phyloP scores from a whole-genome alignment of 495 filamentous ascomycete species.

The Aspergillus ostianus region DNA sequence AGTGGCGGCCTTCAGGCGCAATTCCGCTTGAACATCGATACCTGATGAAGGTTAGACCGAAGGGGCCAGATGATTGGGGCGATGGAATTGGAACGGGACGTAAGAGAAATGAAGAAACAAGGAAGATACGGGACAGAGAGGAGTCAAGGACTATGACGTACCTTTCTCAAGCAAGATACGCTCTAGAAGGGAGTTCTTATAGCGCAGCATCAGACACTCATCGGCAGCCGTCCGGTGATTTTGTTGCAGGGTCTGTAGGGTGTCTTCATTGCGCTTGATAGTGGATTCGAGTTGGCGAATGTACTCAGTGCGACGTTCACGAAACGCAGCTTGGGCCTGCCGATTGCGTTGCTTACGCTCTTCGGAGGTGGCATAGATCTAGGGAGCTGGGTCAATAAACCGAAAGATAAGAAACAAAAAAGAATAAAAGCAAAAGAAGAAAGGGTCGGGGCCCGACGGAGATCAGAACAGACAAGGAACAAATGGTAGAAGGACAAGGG shows the following conservation, averaged over 20 bases:
- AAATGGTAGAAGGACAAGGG: neutral
- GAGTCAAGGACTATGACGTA: constrained; percentile 23
- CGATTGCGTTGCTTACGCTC: constrained; percentile 97
- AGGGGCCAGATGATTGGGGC: neutral
- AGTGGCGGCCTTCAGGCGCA: constrained; percentile 79
- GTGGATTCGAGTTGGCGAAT: constrained; percentile 98
- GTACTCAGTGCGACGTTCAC: constrained; percentile 95
- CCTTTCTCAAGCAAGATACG: constrained; percentile 95
- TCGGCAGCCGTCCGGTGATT: constrained; percentile 94
- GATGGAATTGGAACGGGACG: constrained; percentile 9
- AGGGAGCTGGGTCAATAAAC: constrained; percentile 17
- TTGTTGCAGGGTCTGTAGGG: constrained; percentile 84
- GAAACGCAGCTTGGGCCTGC: constrained; percentile 95
- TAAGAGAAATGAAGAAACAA: neutral
- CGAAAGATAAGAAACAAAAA: constrained; percentile 3
- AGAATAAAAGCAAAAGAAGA: constrained; percentile 6
- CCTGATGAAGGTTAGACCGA: constrained; percentile 49
- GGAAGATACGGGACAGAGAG: too few species aligned
- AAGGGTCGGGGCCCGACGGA: neutral
- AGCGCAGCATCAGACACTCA: constrained; percentile 96
- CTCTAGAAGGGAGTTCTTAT: constrained; percentile 96
- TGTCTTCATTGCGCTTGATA: constrained; percentile 96
- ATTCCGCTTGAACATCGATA: constrained; percentile 95
- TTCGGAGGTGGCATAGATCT: constrained; percentile 98
- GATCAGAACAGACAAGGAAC: neutral